phyloP scores from a whole-genome alignment of 371 early-diverging fungal genomes.

The Mortierella sp. region DNA sequence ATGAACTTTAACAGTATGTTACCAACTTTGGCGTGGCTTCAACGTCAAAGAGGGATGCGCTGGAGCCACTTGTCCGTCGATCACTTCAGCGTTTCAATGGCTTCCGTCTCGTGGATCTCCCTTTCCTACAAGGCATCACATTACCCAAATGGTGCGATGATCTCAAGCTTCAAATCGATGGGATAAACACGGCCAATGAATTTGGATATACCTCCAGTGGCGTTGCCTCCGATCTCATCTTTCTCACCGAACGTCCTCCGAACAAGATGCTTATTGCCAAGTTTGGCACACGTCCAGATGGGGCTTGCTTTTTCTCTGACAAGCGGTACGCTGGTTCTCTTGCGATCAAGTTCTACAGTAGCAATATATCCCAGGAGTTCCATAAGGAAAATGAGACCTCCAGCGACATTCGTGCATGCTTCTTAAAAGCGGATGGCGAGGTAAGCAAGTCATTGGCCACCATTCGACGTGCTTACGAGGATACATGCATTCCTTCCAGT shows the following conservation, averaged over 20 bases:
- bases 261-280: constrained; percentile 24
- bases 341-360: constrained; percentile 32
- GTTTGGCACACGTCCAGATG: constrained; percentile 38
- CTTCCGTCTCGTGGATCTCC: constrained; percentile 21
- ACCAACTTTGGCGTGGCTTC: constrained; percentile 14
- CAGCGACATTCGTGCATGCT: background rate
- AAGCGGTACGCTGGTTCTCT: constrained; percentile 35
- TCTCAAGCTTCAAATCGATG: constrained; percentile 32
- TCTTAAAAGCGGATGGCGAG: constrained; percentile 6
- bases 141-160: constrained; percentile 23
- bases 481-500: constrained; percentile 13
- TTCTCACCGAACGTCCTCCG: constrained; percentile 34
- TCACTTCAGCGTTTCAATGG: constrained; percentile 34
- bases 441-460: background rate
- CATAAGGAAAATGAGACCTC: constrained; percentile 20
- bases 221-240: constrained; percentile 21
- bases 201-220: constrained; percentile 25
- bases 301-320: constrained; percentile 33
- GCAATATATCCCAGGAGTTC: background rate
- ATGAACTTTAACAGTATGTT: too few species aligned
- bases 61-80: constrained; percentile 32
- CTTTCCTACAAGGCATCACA: constrained; percentile 21
- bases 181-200: constrained; percentile 36
- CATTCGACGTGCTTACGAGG: constrained; percentile 14
- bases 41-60: constrained; percentile 21